phyloP scores from a whole-genome alignment of 768 basidiomycete genomes.

The Boletus reticulatus region DNA sequence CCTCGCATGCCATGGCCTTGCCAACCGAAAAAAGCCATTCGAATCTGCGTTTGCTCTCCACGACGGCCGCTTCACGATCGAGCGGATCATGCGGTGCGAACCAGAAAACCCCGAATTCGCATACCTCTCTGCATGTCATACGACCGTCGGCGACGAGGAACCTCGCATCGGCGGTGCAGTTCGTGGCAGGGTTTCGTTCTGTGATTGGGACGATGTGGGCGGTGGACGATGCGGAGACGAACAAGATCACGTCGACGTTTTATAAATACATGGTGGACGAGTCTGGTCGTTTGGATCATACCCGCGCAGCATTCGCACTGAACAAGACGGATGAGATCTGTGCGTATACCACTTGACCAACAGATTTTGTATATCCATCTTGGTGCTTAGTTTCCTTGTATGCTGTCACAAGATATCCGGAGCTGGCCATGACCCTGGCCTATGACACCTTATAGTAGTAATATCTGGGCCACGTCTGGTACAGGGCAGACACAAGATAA shows the following conservation, averaged over 20 bases:
- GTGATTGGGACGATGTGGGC: background rate
- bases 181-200: background rate
- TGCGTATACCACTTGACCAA: background rate
- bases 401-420: too few relatives aligned
- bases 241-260: background rate
- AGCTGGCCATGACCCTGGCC: too few relatives aligned
- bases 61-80: background rate
- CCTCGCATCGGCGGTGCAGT: background rate
- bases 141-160: background rate
- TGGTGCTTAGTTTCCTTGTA: background rate
- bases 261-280: background rate
- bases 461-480: too few relatives aligned
- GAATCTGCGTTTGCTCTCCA: background rate
- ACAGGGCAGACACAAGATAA: too few relatives aligned
- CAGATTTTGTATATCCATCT: background rate
- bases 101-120: background rate
- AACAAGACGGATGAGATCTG: background rate
- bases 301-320: background rate
- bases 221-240: background rate
- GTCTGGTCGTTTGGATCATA: background rate
- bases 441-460: too few relatives aligned
- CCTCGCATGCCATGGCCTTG: background rate
- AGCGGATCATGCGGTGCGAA: background rate
- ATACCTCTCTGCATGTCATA: background rate
- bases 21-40: background rate